Evolutionary conservation across 140 eudicot species (phyloP).

Genomic region (Ambrosia hybrid): DNA sequence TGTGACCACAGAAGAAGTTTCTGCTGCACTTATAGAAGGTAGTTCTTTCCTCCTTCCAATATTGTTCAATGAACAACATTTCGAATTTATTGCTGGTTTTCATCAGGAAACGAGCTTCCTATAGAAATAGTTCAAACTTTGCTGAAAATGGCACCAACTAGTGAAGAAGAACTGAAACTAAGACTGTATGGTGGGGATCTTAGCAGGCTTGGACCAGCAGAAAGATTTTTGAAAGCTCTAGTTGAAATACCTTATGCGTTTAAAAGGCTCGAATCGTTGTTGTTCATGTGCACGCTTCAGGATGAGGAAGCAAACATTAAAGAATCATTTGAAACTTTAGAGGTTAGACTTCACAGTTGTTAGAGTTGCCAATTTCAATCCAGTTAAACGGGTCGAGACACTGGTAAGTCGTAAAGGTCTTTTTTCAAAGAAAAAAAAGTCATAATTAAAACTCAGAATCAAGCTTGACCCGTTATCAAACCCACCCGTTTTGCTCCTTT

Average conservation of each 20-base stretch:
- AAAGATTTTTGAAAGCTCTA: slow-evolving; percentile 76
- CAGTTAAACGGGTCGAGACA: not conserved
- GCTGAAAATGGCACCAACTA: slow-evolving; percentile 89
- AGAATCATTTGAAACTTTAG: slow-evolving; percentile 72
- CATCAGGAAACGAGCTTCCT: slow-evolving; percentile 92
- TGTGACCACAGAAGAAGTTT: slow-evolving; percentile 91
- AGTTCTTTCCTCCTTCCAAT: not conserved
- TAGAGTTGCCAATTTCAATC: not conserved
- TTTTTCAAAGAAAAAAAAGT: no score
- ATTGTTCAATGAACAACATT: slow-evolving; percentile 1
- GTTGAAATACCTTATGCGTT: slow-evolving; percentile 90
- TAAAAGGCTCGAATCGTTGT: slow-evolving; percentile 70
- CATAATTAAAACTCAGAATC: not conserved
- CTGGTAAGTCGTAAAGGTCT: not conserved
- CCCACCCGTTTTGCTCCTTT: not conserved
- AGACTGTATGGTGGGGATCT: slow-evolving; percentile 67
- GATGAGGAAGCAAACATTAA: slow-evolving; percentile 64
- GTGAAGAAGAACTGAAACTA: slow-evolving; percentile 86
- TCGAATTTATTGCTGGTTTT: slow-evolving; percentile 2
- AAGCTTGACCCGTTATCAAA: not conserved
- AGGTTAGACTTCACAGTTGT: slow-evolving; percentile 43
- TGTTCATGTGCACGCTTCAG: slow-evolving; percentile 84
- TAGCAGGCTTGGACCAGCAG: slow-evolving; percentile 82
- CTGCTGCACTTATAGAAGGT: slow-evolving; percentile 94
- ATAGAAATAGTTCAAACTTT: slow-evolving; percentile 86